These are phyloP conservation scores for Trametes villosa DNA, from an alignment of 768 basidiomycete species.

Conservation along the genomic window DNA sequence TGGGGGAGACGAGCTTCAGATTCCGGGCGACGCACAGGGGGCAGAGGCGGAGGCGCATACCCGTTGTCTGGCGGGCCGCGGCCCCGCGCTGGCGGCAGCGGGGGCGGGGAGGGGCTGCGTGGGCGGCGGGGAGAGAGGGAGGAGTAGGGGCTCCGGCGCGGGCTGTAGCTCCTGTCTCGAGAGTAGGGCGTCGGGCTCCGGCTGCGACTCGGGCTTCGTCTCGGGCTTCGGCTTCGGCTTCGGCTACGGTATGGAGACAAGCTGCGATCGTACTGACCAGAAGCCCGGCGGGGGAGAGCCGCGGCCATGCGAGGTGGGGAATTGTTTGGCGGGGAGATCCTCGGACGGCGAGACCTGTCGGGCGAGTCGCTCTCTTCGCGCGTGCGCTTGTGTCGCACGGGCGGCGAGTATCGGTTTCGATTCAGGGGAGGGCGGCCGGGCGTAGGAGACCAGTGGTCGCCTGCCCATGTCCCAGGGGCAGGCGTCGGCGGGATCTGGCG, in stretches of 20 bases:
- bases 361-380: conserved; percentile 2
- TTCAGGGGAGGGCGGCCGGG: neutral
- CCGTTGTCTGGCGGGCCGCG: neutral
- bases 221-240: neutral
- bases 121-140: neutral
- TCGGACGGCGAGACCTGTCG: neutral
- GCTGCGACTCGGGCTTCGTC: no score
- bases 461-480: neutral
- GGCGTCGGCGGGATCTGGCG: no score
- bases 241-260: neutral
- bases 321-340: neutral
- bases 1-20: conserved; percentile 14
- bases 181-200: neutral
- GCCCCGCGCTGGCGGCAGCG: neutral
- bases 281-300: neutral
- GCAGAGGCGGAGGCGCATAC: conserved; percentile 14
- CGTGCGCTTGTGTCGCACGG: conserved; percentile 8
- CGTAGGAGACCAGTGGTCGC: conserved; percentile 8
- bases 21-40: conserved; percentile 1
- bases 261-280: neutral
- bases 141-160: neutral
- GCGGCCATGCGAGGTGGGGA: neutral
- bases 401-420: neutral
- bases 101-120: neutral
- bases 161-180: neutral